Percentiles rank a stretch among this genome's conserved stretches.
Conservation (phyloP, 2,329 filamentous ascomycete genomes). For the Reticulascus tulasneorum region DNA sequence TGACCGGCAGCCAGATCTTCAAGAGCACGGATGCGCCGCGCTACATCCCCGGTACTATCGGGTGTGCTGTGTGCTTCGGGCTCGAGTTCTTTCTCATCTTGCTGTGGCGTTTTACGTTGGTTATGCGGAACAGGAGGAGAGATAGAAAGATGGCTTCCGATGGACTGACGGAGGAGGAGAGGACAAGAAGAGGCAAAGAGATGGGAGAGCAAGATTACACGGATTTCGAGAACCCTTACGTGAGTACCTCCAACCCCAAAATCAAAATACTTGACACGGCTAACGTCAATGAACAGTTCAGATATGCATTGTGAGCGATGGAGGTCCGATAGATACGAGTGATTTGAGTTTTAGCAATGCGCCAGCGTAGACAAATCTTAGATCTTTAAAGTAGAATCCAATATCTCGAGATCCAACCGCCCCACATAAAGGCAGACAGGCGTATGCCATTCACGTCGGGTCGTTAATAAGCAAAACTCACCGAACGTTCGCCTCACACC, state of each 20-base stretch:
- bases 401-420: too few relatives aligned
- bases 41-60: constrained; percentile 37
- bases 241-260: constrained; percentile 8
- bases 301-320: neutral
- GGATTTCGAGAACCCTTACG: constrained; percentile 33
- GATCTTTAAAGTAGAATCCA: too few relatives aligned
- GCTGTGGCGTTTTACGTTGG: constrained; percentile 34
- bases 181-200: constrained; percentile 23
- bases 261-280: fast-evolving
- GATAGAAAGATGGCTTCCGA: constrained; percentile 22
- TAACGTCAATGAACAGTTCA: too few relatives aligned
- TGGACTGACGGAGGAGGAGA: constrained; percentile 29
- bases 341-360: too few relatives aligned
- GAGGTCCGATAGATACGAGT: too few relatives aligned
- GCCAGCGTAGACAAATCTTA: too few relatives aligned
- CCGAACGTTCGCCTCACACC: too few relatives aligned
- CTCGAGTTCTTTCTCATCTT: constrained; percentile 32
- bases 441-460: too few relatives aligned
- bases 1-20: constrained; percentile 43
- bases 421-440: too few relatives aligned
- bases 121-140: constrained; percentile 33
- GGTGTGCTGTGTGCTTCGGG: constrained; percentile 33
- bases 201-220: constrained; percentile 32
- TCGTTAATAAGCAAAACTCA: too few relatives aligned
- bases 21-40: constrained; percentile 36